Evolutionary conservation across 306 rosid genomes (phyloP), one percentile per base, ranked within the genome.

Genomic region (Glycyrrhiza uralensis): DNA sequence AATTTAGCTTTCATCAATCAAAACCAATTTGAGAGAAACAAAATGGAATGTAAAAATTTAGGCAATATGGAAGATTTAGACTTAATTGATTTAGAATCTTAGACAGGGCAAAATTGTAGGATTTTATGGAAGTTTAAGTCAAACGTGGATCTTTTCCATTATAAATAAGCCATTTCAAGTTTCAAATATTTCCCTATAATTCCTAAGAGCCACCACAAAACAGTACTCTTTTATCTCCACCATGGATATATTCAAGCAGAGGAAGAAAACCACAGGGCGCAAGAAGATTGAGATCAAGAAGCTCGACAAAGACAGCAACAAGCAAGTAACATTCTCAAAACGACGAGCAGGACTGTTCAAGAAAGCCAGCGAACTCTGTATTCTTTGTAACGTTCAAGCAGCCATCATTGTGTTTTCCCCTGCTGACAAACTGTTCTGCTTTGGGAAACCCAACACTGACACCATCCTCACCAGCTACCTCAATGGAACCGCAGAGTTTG

Each of bases 241-340:
- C 61, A 70, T 75, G 80, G 68, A 66, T 4, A 0, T 26, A 23
- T 11, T 49, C 0, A 23, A 75, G 28, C 70, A 66, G 26, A 41
- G 0, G 2, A 81, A 71, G 67, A 79, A 79, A 79, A 72, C 41
- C 42, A 46, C 63, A 7, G 93, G 90, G 4, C 77, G 87, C 0
- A 81, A 72, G 66, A 88, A 71, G 79, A 86, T 86, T 2, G 88
- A 81, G 71, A 88, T 88, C 17, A 81, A 85, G 65, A 69, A 81
- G n/a, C 65, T 88, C 0, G 84, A 55, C 10, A 77, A 79, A 11
- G 55, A 49, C 0, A n/a, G 69, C 23, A 84, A 59, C 80, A 79
- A 71, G 67, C 87, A 88, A 22, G 88, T 85, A 12, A 89, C 91
- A 0, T 82, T 87, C 82, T 85, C 86, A 1, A 85, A 85, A 30